These are phyloP conservation scores for Sporisorium reilianum DNA, from an alignment of 1,284 basidiomycete genomes.

Conservation along the genomic window DNA sequence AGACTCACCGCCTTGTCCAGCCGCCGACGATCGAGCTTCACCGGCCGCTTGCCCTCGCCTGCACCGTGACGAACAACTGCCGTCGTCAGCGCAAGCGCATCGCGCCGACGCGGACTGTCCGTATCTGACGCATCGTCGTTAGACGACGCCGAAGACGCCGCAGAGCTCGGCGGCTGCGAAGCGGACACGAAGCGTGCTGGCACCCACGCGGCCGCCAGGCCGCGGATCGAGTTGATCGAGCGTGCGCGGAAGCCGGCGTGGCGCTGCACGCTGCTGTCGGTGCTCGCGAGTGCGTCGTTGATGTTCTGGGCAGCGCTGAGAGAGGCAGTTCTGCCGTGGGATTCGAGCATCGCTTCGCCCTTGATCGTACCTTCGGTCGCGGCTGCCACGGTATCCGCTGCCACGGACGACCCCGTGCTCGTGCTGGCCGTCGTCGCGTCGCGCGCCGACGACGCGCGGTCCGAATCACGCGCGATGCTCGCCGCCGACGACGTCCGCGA, in stretches of 20 bases:
- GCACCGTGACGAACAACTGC: background rate
- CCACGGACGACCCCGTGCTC: no score
- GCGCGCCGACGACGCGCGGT: background rate
- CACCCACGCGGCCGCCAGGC: conserved; percentile 42
- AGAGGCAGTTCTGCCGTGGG: conserved; percentile 17
- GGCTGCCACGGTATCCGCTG: no score
- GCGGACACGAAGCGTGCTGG: conserved; percentile 31
- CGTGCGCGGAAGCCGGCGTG: conserved; percentile 37
- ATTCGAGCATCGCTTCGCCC: no score
- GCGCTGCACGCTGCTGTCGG: conserved; percentile 25
- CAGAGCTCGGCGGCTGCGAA: conserved; percentile 20
- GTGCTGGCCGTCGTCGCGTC: background rate
- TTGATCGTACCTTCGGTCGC: conserved; percentile 31
- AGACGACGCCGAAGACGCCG: conserved; percentile 14
- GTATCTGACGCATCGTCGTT: conserved; percentile 10
- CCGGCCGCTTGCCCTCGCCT: conserved; percentile 22
- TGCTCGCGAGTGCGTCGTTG: conserved; percentile 17
- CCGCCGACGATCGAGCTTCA: conserved; percentile 42
- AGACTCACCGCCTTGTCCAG: conserved; percentile 56
- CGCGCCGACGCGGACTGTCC: conserved; percentile 8
- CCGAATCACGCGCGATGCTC: conserved; percentile 12
- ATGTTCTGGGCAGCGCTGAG: conserved; percentile 9
- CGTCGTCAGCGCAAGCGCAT: conserved; percentile 14
- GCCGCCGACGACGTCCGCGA: conserved; percentile 23
- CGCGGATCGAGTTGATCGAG: conserved; percentile 43